These are phyloP conservation scores for Aspergillus sclerotioniger DNA, from an alignment of 495 filamentous ascomycete genomes.

Conservation along the genomic window DNA sequence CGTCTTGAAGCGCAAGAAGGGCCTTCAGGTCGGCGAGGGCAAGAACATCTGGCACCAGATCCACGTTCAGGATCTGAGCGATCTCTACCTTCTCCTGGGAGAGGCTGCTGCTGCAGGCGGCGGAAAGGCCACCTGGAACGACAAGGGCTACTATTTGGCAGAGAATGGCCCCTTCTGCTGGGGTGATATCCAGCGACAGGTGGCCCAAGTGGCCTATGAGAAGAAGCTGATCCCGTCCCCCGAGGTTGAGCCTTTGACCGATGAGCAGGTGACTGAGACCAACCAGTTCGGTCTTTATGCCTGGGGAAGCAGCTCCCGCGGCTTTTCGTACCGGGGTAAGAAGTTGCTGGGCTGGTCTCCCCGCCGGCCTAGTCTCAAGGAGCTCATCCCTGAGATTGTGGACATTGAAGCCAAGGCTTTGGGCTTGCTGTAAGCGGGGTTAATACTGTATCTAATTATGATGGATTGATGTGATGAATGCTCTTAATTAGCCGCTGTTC, in stretches of 20 bases:
- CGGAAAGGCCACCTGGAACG: constrained; percentile 67
- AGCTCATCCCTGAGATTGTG: constrained; percentile 55
- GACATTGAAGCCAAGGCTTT: constrained; percentile 54
- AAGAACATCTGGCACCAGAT: constrained; percentile 71
- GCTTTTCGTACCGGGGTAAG: constrained; percentile 56
- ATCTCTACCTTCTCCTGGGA: constrained; percentile 61
- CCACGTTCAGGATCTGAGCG: constrained; percentile 68
- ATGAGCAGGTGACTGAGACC: constrained; percentile 32
- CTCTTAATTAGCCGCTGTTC: not conserved
- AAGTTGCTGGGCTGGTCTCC: constrained; percentile 68
- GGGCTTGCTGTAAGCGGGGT: constrained; percentile 53
- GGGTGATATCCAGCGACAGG: constrained; percentile 60
- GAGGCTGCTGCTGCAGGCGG: constrained; percentile 61
- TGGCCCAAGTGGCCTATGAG: constrained; percentile 61
- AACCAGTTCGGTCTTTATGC: constrained; percentile 35
- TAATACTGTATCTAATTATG: not conserved
- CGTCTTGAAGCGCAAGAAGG: constrained; percentile 61
- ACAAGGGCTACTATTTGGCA: constrained; percentile 71
- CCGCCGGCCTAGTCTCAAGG: constrained; percentile 51
- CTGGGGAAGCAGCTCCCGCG: constrained; percentile 66
- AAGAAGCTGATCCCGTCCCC: constrained; percentile 62
- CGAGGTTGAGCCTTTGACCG: constrained; percentile 41
- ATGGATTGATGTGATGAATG: constrained; percentile 17
- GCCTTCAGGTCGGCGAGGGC: constrained; percentile 61
- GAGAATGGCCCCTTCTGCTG: constrained; percentile 71